Conservation (phyloP, 371 early-diverging fungal genomes). For the Coemansia sp. region DNA sequence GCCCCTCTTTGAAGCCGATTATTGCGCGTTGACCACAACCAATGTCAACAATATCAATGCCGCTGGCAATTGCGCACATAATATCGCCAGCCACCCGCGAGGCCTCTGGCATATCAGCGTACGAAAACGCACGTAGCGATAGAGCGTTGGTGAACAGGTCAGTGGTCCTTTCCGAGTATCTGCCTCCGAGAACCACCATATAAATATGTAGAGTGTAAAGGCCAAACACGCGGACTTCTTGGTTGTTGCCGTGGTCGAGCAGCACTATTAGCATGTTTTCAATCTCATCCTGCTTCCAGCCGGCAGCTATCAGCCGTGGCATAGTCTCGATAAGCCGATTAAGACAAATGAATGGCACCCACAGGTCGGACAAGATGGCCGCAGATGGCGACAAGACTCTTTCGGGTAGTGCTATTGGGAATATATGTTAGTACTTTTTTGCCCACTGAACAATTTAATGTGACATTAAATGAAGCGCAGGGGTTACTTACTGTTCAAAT, state of each 20-base stretch:
- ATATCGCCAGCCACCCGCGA: constrained; percentile 27
- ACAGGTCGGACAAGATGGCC: constrained; percentile 12
- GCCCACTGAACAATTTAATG: neutral
- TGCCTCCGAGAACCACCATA: constrained; percentile 17
- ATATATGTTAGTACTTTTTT: neutral
- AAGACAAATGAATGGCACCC: constrained; percentile 21
- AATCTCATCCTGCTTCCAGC: constrained; percentile 34
- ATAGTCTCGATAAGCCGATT: constrained; percentile 27
- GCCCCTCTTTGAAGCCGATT: constrained; percentile 28
- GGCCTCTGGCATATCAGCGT: constrained; percentile 38
- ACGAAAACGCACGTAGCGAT: constrained; percentile 31
- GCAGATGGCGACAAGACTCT: constrained; percentile 20
- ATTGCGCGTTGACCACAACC: constrained; percentile 45
- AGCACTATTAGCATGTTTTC: constrained; percentile 53
- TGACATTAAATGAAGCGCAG: neutral
- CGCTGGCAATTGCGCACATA: constrained; percentile 42
- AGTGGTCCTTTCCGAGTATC: constrained; percentile 16
- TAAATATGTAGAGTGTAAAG: constrained; percentile 27
- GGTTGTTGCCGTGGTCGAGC: constrained; percentile 68
- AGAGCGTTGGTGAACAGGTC: constrained; percentile 41
- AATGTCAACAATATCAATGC: constrained; percentile 23
- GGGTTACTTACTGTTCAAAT: constrained; percentile 38
- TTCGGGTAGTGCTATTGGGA: constrained; percentile 23
- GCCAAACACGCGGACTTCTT: constrained; percentile 70
- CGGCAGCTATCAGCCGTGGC: constrained; percentile 30